These are phyloP conservation scores for Haberlea rhodopensis DNA, from an alignment of 257 asterid species.

Conservation along the genomic window DNA sequence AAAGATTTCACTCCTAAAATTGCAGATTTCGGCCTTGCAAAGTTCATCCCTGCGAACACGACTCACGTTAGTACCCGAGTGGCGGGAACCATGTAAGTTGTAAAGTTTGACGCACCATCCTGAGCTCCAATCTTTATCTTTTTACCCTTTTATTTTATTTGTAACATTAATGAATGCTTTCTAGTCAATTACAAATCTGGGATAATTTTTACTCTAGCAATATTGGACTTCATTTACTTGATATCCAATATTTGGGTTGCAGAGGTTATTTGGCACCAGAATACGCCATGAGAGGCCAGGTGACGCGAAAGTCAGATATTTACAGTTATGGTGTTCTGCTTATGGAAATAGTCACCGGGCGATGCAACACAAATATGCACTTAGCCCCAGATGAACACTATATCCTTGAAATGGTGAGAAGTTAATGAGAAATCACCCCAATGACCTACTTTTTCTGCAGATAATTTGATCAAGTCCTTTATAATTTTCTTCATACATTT, in stretches of 20 bases:
- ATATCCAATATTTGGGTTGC: slow-evolving; percentile 23
- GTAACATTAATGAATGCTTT: too few relatives aligned
- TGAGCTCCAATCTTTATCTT: too few relatives aligned
- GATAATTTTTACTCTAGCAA: too few relatives aligned
- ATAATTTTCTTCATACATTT: background rate
- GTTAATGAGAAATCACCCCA: slow-evolving; percentile 32
- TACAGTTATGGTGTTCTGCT: too few relatives aligned
- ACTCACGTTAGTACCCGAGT: slow-evolving; percentile 95
- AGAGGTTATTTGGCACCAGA: too few relatives aligned
- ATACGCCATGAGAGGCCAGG: slow-evolving; percentile 82
- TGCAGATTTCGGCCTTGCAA: slow-evolving; percentile 95
- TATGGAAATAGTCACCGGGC: slow-evolving; percentile 90
- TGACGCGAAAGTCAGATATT: slow-evolving; percentile 78
- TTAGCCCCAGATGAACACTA: slow-evolving; percentile 75
- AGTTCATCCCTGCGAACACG: slow-evolving; percentile 77
- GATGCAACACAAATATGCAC: slow-evolving; percentile 76
- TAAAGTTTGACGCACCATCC: slow-evolving; percentile 10
- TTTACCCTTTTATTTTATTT: background rate
- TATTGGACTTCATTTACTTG: background rate
- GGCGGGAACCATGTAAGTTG: slow-evolving; percentile 90
- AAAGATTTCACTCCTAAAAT: slow-evolving; percentile 79
- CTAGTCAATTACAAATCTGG: too few relatives aligned
- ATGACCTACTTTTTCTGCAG: background rate
- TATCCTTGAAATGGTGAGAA: too few relatives aligned
- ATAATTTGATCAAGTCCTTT: background rate